A percentile compares a stretch with the other conserved stretches of the same genome.
phyloP scores from a whole-genome alignment of 1,284 basidiomycete species.

The Rhodotorula mucilaginosa region DNA sequence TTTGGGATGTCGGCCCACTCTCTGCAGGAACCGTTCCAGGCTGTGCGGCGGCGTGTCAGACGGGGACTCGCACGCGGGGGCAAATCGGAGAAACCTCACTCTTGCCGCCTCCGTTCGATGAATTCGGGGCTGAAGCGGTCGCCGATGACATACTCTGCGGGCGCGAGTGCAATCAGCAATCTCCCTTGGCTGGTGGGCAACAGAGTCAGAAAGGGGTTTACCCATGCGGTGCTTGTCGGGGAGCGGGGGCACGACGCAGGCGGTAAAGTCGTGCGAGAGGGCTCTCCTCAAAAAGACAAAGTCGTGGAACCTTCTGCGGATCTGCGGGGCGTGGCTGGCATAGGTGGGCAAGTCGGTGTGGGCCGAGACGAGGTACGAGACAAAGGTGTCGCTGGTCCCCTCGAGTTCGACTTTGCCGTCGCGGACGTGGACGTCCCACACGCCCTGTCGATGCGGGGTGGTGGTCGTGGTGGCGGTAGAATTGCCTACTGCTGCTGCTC shows the following conservation, averaged over 20 bases:
- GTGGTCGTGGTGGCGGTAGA: too few relatives aligned
- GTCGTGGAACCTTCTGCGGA: conserved; percentile 90
- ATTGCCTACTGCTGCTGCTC: too few relatives aligned
- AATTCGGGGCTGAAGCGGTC: conserved; percentile 97
- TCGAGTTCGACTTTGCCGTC: conserved; percentile 94
- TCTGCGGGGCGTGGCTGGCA: conserved; percentile 66
- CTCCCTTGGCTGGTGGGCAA: not conserved
- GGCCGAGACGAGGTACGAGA: conserved; percentile 87
- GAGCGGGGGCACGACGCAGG: conserved; percentile 90
- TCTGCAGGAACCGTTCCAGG: conserved; percentile 86
- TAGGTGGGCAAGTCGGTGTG: conserved; percentile 81
- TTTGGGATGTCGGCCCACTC: conserved; percentile 86
- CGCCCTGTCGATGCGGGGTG: not conserved
- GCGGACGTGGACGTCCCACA: conserved; percentile 63
- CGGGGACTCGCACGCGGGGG: not conserved
- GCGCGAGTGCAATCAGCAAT: not conserved
- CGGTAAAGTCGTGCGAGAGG: conserved; percentile 87
- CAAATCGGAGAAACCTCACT: conserved; percentile 58
- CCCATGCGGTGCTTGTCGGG: conserved; percentile 95
- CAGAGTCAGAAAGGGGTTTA: conserved; percentile 51
- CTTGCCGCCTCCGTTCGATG: conserved; percentile 82
- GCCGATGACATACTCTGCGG: conserved; percentile 88
- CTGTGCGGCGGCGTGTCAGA: conserved; percentile 52
- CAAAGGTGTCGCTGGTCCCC: conserved; percentile 93
- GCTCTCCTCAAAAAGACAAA: conserved; percentile 92